Percentiles rank a stretch among this genome's conserved stretches.
phyloP scores from a whole-genome alignment of 257 asterid genomes.

The Solanum chilense region DNA sequence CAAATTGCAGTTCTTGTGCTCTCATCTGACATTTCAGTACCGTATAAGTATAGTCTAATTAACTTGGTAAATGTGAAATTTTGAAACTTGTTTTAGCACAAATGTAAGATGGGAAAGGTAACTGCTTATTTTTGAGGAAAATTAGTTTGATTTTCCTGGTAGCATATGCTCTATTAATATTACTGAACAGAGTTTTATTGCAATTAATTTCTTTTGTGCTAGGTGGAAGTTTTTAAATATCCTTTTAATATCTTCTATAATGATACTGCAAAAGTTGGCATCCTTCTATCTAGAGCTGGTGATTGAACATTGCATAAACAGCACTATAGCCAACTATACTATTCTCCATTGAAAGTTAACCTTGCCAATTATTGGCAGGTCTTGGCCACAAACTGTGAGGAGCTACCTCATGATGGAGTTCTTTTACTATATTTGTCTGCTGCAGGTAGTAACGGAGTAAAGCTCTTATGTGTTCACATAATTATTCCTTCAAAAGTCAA shows the following conservation, averaged over 20 bases:
- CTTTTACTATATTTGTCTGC: constrained; percentile 74
- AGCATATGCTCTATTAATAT: neutral
- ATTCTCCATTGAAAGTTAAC: neutral
- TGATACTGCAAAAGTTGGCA: neutral
- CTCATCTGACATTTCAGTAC: neutral
- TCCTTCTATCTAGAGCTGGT: neutral
- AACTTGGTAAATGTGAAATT: neutral
- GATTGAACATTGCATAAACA: neutral
- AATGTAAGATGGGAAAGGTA: neutral
- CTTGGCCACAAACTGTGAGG: constrained; percentile 83
- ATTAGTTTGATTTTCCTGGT: neutral
- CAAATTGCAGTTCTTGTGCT: neutral
- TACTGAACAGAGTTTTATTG: neutral
- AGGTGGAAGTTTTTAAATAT: neutral
- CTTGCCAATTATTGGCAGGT: constrained; percentile 44
- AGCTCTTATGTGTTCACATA: neutral
- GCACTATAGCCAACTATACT: neutral
- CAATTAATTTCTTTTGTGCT: neutral
- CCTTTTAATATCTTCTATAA: neutral
- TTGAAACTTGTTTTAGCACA: neutral
- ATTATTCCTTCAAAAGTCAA: neutral
- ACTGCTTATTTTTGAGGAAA: neutral
- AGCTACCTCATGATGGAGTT: constrained; percentile 88
- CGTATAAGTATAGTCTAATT: neutral
- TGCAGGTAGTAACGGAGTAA: constrained; percentile 38